Evolutionary conservation across 1,139 yeast genomes (phyloP), one percentile per base, ranked within the genome.

Genomic region (Taphrina flavorubra): DNA sequence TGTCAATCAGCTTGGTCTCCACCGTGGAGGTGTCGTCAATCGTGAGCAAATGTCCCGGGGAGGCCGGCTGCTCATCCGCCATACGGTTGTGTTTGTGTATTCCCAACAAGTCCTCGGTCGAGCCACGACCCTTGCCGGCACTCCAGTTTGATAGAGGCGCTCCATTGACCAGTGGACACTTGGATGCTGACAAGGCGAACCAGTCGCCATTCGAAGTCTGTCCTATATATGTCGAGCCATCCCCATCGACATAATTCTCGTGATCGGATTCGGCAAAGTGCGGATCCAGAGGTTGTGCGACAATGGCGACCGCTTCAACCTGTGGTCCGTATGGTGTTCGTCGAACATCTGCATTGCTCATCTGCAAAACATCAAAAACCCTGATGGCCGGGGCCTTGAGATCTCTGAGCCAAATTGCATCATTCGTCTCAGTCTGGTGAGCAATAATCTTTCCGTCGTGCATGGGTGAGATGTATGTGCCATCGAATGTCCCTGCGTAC

Each of bases 141-240:
- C 61, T 53, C 81, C 81, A 81, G 1, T 70, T 69, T 0, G 83
- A 79, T 0, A 72, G 74, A 69, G 96, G 94, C 0, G 97, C 95
- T 36, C 90, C 85, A 71, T 86, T 86, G 25, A 92, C 92, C 65
- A 92, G 78, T 0, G 97, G 97, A 75, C 87, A 92, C 73, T 87
- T 83, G 37, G 78, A 77, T 72, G 87, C 89, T 40, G 96, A 89
- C 84, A 92, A 83, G 11, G 97, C 97, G 79, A 85, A 90, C 97
- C 97, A 92, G 64, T 90, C 88, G 4, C 87, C 86, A 68, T 82
- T 82, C 13, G 83, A 80, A 0, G 94, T 88, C 71, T 83, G 81
- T 72, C 88, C 90, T 31, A 92, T 80, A 75, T 86, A 91, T 1
- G 92, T 83, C 10, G 72, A 65, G 7, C 65, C 60, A n/a, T 51